Conservation (phyloP, 2,329 filamentous ascomycete genomes). For the Botrytis tulipae region DNA sequence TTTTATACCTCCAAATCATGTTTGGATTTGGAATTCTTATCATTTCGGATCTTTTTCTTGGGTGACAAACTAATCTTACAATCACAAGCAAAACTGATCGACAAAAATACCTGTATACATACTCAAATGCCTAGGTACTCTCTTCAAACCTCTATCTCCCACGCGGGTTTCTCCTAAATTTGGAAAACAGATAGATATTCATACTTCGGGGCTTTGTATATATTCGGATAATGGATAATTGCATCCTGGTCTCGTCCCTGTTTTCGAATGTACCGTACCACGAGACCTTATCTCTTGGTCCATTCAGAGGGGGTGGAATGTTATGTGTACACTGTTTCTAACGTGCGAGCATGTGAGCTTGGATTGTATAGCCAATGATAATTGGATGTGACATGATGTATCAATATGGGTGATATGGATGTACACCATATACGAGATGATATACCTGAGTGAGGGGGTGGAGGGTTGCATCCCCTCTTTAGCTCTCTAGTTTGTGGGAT, state of each 20-base stretch:
- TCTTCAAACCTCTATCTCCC: not conserved
- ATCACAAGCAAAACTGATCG: constrained; percentile 10
- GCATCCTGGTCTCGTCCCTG: not conserved
- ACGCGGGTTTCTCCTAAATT: not conserved
- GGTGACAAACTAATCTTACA: not conserved
- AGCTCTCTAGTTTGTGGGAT: not conserved
- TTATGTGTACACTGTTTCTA: not conserved
- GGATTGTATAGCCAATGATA: not conserved
- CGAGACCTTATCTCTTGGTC: constrained; percentile 9
- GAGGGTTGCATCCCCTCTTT: not conserved
- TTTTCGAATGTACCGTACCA: not conserved
- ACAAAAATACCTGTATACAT: not conserved
- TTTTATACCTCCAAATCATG: not conserved
- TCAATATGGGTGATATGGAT: not conserved
- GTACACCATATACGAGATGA: not conserved
- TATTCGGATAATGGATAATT: constrained; percentile 8
- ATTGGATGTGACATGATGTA: not conserved
- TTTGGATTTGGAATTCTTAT: not conserved
- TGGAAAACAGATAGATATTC: not conserved
- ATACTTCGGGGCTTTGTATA: constrained; percentile 5
- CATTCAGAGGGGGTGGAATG: not conserved
- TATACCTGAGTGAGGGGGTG: not conserved
- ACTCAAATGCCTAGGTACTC: constrained; percentile 1
- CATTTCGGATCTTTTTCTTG: not conserved
- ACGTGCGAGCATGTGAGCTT: not conserved